These are phyloP conservation scores for Lipomyces kockii DNA, from an alignment of 805 yeast genomes.

Conservation along the genomic window DNA sequence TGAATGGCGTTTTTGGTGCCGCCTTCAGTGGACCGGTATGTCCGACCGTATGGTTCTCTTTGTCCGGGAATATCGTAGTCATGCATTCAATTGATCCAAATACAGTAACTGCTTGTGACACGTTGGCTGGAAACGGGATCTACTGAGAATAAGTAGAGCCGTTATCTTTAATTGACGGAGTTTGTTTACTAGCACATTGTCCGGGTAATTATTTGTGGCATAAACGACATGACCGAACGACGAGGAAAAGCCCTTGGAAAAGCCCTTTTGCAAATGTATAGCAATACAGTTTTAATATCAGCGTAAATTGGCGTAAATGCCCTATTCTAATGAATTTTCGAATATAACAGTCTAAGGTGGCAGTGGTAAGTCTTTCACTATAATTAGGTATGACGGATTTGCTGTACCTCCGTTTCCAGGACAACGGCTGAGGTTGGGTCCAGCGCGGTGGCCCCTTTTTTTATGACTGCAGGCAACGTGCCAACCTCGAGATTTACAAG, in stretches of 20 bases:
- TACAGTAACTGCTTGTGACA: neutral
- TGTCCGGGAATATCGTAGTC: constrained; percentile 32
- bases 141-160: too few species aligned
- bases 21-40: constrained; percentile 4
- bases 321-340: neutral
- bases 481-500: too few species aligned
- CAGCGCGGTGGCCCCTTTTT: too few species aligned
- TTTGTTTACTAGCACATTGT: too few species aligned
- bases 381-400: neutral
- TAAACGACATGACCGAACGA: too few species aligned
- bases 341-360: neutral
- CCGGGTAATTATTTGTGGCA: too few species aligned
- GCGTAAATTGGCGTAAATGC: neutral
- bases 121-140: too few species aligned
- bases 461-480: too few species aligned
- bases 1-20: constrained; percentile 33
- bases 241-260: too few species aligned
- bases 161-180: too few species aligned
- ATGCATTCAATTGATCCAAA: constrained; percentile 2
- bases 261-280: too few species aligned
- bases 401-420: neutral
- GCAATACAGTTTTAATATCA: neutral
- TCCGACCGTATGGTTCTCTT: constrained; percentile 25
- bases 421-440: neutral
- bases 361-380: neutral